Conservation (phyloP, 768 basidiomycete genomes). For the Amanita pallidorosea region DNA sequence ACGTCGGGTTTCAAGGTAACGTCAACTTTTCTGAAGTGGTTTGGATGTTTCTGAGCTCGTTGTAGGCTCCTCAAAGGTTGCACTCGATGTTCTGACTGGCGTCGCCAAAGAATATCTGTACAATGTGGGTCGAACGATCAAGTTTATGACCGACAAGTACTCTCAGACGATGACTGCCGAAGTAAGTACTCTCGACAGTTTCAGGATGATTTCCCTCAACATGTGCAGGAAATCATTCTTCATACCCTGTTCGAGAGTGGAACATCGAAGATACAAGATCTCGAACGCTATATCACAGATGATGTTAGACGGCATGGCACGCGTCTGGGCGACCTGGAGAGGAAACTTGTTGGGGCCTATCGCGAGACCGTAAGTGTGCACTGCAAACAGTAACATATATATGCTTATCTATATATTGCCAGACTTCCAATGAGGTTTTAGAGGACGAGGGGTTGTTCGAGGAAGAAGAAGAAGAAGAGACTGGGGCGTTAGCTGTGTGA, state of each 20-base stretch:
- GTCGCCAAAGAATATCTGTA: conserved; percentile 73
- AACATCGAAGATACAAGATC: conserved; percentile 59
- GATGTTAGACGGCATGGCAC: conserved; percentile 78
- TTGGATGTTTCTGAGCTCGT: not conserved
- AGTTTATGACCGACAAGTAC: conserved; percentile 75
- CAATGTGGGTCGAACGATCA: conserved; percentile 82
- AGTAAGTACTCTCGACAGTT: conserved; percentile 31
- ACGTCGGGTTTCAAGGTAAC: conserved; percentile 84
- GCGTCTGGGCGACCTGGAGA: conserved; percentile 69
- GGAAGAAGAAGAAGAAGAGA: conserved; percentile 35
- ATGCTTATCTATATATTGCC: conserved; percentile 1
- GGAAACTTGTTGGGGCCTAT: conserved; percentile 78
- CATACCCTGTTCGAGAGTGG: conserved; percentile 90
- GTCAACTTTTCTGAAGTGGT: not conserved
- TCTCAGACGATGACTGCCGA: conserved; percentile 73
- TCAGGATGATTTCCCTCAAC: not conserved
- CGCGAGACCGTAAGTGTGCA: conserved; percentile 58
- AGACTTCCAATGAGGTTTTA: conserved; percentile 30
- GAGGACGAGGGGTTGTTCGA: conserved; percentile 45
- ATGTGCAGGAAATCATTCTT: conserved; percentile 74
- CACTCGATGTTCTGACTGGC: conserved; percentile 68
- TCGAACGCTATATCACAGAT: conserved; percentile 83
- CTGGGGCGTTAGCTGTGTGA: conserved; percentile 28
- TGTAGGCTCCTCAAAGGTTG: conserved; percentile 60
- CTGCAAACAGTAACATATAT: not conserved